phyloP scores from a whole-genome alignment of 2,329 filamentous ascomycete species.

The Sporothrix humicola region DNA sequence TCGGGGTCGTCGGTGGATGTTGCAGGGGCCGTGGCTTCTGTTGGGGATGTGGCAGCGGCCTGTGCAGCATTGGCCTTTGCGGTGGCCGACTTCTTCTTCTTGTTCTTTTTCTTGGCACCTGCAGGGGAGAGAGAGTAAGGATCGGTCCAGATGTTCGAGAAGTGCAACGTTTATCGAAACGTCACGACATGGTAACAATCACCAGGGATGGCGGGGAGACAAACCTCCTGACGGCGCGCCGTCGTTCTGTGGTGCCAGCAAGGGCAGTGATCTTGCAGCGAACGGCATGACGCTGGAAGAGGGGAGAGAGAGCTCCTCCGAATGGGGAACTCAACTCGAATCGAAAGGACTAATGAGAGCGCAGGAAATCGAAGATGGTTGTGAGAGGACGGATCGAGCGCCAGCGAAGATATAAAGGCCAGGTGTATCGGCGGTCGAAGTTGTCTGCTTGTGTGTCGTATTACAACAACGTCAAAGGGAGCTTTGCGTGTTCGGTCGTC shows the following conservation, averaged over 20 bases:
- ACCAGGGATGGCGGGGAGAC: background rate
- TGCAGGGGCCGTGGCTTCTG: constrained; percentile 28
- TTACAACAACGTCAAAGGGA: constrained; percentile 6
- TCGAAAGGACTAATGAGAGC: background rate
- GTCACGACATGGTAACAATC: background rate
- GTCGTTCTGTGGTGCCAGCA: constrained; percentile 34
- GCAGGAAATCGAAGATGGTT: background rate
- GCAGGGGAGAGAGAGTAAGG: constrained; percentile 37
- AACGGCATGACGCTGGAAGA: constrained; percentile 34
- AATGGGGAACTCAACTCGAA: background rate
- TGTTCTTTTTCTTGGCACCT: constrained; percentile 63
- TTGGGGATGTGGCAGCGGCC: constrained; percentile 37
- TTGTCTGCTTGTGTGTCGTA: no score
- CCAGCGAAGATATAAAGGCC: constrained; percentile 26
- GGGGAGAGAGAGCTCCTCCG: constrained; percentile 21
- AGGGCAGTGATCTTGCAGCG: constrained; percentile 29
- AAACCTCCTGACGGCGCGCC: constrained; percentile 34
- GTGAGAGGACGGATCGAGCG: background rate
- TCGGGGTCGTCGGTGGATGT: constrained; percentile 24
- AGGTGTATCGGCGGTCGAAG: constrained; percentile 17
- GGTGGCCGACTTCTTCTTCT: constrained; percentile 62
- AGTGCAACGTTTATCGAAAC: background rate
- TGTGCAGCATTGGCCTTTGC: constrained; percentile 48
- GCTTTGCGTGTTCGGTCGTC: background rate
- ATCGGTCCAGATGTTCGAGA: constrained; percentile 16